Base-by-base conservation (phyloP, 805 yeast species). In the Lipomyces starkeyi region DNA sequence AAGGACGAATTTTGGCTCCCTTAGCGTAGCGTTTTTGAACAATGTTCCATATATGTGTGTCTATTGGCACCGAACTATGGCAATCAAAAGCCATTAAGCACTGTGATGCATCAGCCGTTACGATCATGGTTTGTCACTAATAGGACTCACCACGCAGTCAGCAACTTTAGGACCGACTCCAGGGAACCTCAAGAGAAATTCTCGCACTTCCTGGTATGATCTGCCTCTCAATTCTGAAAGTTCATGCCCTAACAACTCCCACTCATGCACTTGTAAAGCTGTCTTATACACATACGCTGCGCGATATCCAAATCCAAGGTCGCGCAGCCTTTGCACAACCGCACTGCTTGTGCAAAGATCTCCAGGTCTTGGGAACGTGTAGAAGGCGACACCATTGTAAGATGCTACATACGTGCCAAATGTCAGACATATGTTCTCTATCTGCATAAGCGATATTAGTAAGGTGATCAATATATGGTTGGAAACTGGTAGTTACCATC, bases 111-210 rank as follows among this genome's bases (percentile, higher is more conserved):
- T 53, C 56, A 53, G 56, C 32, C 9, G 2, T n/a, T 29, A 29
- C 14, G 13, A 25, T 22, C 29, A 53, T 25, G 1, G 22, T 3
- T 22, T 29, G 32, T 5, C 29, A 13, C n/a, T 53, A 22, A 25
- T 53, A 29, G 14, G 27, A 69, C 71, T 52, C 66, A 72, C 73
- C 9, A 95, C 95, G 77, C 99, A 95, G 74, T 95, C 99, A 0
- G 99, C 98, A 1, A 95, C 98, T 79, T 95, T 95, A 0, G 98
- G 98, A 0, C 99, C 99, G 0, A 95, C 97, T 0, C 99, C 99
- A 2, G 85, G 82, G 73, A 90, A 89, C 69, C 85, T 82, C 71
- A 89, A 81, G 55, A 95, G 79, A 60, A 83, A 86, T 6, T 82
- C 81, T 69, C 87, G 90, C 1, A 88, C 88, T 5, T 81, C 84